Evolutionary conservation across 2,329 filamentous ascomycete species (phyloP), one percentile per base, ranked within the genome.

Genomic region (Paecilomyces formosus): DNA sequence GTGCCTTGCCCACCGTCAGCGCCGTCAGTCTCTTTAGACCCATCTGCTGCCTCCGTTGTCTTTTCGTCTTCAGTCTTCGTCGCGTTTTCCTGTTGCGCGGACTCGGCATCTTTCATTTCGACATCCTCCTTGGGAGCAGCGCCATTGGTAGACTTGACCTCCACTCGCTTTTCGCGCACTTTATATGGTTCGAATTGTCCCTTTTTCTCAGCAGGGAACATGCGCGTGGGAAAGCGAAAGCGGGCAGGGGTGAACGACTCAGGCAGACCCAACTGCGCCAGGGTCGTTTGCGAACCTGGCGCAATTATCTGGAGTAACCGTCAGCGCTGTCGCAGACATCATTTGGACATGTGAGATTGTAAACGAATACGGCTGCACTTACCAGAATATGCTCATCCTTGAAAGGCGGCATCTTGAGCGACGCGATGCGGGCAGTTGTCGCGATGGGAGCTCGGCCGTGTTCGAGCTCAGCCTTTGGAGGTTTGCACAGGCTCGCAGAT

Each of bases 171-270:
- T 61, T 87, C 76, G 57, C 86, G 88, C 26, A 94, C 89, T 69
- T 89, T 88, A 67, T 91, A 89, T 1, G 93, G 92, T 69, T 93
- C 89, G 70, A 85, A 92, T 70, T 89, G 86, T 59, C 90, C 89
- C 57, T 84, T 82, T 70, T 95, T 92, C 65, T 87, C 85, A 56
- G 81, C 85, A 1, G 82, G 82, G 67, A 97, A 99, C 92, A 99
- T 96, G 78, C 94, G 88, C 75, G 93, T 97, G 31, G 89, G 86
- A 65, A 97, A 84, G 65, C 92, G 89, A 73, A 90, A 85, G 62
- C 87, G 83, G n/a, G 94, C 91, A 51, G 92, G 92, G 35, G 92
- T 96, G 74, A 97, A 88, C n/a, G 85, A 87, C 79, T 97, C 92
- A 66, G 86, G 87, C 66, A 94, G 88, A 55, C 92, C 92, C 49